Percentiles rank a stretch among this genome's conserved stretches.
These are phyloP conservation scores for Rhizoclosmatium sp. DNA, from an alignment of 192 early-diverging fungal species.

Conservation along the genomic window DNA sequence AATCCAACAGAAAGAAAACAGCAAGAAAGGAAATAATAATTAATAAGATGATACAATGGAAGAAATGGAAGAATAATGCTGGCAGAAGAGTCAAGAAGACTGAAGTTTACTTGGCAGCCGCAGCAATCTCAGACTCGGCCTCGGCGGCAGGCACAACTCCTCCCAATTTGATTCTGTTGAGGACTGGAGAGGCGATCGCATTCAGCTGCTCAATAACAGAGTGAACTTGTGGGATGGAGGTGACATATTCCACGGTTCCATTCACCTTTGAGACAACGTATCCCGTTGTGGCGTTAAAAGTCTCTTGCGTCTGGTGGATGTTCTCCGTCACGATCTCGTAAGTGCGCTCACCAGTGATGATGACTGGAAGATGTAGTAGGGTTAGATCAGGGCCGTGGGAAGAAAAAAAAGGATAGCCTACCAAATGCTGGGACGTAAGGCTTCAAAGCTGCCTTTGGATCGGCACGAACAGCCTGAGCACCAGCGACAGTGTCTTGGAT, in stretches of 20 bases:
- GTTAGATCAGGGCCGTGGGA: neutral
- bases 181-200: constrained; percentile 45
- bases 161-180: constrained; percentile 32
- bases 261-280: constrained; percentile 53
- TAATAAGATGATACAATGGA: neutral
- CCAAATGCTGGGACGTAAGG: constrained; percentile 54
- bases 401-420: neutral
- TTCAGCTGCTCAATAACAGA: constrained; percentile 54
- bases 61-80: neutral
- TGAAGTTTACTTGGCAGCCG: neutral
- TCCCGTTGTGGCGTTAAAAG: constrained; percentile 36
- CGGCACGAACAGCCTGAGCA: constrained; percentile 42
- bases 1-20: neutral
- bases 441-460: constrained; percentile 56
- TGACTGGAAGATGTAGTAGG: constrained; percentile 24
- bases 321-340: constrained; percentile 53
- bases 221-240: constrained; percentile 48
- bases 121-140: constrained; percentile 23
- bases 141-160: neutral
- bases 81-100: too few species aligned
- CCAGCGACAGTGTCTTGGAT: constrained; percentile 36
- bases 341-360: constrained; percentile 54
- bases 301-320: constrained; percentile 41
- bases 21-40: neutral
- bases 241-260: constrained; percentile 51